A percentile compares a stretch with the other conserved stretches of the same genome.
phyloP scores from a whole-genome alignment of 805 yeast species.

The Kluyveromyces lactis region DNA sequence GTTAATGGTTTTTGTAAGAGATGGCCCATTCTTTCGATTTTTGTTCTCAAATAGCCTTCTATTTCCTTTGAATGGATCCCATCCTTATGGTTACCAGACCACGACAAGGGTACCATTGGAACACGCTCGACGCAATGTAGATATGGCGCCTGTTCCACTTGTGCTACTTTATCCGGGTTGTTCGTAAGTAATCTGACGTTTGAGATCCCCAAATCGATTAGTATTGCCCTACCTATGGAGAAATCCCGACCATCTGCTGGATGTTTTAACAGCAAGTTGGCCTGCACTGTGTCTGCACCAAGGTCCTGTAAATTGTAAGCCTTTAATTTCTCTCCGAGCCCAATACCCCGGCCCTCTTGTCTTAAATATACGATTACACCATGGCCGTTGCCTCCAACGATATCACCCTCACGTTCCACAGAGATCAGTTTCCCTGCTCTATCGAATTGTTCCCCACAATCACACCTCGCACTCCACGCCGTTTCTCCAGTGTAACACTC shows the following conservation, averaged over 20 bases:
- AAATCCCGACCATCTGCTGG: constrained; percentile 98
- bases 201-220: constrained; percentile 68
- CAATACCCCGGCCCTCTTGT: constrained; percentile 98
- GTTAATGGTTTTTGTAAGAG: constrained; percentile 45
- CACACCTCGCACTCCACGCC: constrained; percentile 98
- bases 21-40: constrained; percentile 97
- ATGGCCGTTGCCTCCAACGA: constrained; percentile 58
- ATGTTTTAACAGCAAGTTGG: constrained; percentile 83
- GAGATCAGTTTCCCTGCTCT: constrained; percentile 90
- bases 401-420: constrained; percentile 20
- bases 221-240: constrained; percentile 86
- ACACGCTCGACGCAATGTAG: constrained; percentile 80
- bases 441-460: constrained; percentile 98
- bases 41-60: constrained; percentile 88
- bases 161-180: constrained; percentile 91
- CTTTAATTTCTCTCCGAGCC: constrained; percentile 93
- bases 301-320: constrained; percentile 95
- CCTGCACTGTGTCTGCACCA: constrained; percentile 98
- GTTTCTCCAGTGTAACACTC: constrained; percentile 99
- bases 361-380: constrained; percentile 94
- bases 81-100: constrained; percentile 43
- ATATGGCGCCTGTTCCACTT: constrained; percentile 79
- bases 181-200: constrained; percentile 78
- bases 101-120: constrained; percentile 95
- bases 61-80: constrained; percentile 83